Evolutionary conservation across 805 yeast species (phyloP).

Genomic region (Komagataella phaffii): DNA sequence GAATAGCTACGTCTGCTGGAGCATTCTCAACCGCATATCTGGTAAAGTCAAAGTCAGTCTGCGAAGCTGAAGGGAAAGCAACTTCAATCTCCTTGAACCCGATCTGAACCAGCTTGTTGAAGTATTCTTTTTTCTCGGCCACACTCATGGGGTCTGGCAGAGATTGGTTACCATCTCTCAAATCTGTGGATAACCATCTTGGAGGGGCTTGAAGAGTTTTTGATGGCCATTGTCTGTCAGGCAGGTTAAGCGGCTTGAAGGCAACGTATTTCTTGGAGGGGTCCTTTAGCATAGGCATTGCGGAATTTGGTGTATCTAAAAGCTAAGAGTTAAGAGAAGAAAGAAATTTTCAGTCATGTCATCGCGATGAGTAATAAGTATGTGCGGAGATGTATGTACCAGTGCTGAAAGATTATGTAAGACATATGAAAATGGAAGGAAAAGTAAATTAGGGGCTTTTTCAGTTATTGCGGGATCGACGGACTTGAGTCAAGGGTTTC

Average conservation of each 20-base stretch:
- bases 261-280: conserved; percentile 53
- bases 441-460: neutral
- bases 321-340: neutral
- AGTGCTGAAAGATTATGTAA: too few species aligned
- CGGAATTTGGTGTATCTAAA: neutral
- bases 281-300: conserved; percentile 43
- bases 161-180: conserved; percentile 74
- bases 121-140: conserved; percentile 60
- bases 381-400: neutral
- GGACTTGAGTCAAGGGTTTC: neutral
- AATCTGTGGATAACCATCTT: conserved; percentile 69
- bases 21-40: conserved; percentile 68
- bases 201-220: conserved; percentile 58
- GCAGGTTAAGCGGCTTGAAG: conserved; percentile 38
- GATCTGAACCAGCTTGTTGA: conserved; percentile 55
- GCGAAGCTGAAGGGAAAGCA: conserved; percentile 71
- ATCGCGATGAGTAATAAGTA: neutral
- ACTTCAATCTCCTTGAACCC: conserved; percentile 79
- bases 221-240: conserved; percentile 62
- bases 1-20: conserved; percentile 63
- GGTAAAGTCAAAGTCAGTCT: conserved; percentile 73
- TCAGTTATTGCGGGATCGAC: neutral
- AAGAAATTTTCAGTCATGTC: neutral
- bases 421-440: neutral
- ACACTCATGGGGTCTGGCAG: conserved; percentile 76